Base-by-base conservation (phyloP, 805 yeast genomes). In the Kuraishia capsulata region DNA sequence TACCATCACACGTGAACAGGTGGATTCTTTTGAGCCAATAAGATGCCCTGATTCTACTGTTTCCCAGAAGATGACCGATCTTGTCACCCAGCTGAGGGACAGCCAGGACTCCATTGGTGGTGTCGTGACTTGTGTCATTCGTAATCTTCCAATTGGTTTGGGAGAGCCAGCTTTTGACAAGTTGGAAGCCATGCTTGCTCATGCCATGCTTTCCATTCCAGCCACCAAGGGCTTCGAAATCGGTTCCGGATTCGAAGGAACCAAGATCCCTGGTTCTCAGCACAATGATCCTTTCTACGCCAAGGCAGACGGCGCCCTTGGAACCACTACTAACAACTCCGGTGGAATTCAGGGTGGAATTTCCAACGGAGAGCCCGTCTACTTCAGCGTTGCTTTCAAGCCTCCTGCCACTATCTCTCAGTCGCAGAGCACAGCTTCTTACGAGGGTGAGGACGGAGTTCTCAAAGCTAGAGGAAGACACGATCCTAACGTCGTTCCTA, bases 311-410 rank as follows among this genome's bases (percentile, higher is more conserved):
- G 76, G 79, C 20, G 72, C 70, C 53, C 69, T 92, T 56, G 81
- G 90, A 61, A 92, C 98, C 20, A 71, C 59, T 50, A 89, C 97
- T 16, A 92, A 92, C 67, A 79, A 81, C 62, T 84, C 95, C 14
- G 98, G 97, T 51, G 98, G 98, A 65, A 77, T 88, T 45, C 98
- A 92, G 69, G 98, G 98, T 55, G 98, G 98, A 56, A 92, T 92
- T 56, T 67, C 95, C 38, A 92, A 92, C 57, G 98, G 98, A 50
- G 98, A 92, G 63, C 73, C 84, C 63, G 84, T 92, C 54, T 92
- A 83, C 67, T 92, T 92, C 62, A 81, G 85, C 20, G 90, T 92
- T 33, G 97, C 97, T 3, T 92, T 92, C 77, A 92, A 92, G 68
- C 89, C 97, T 2, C 97, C 96, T 14, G 98, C 98, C 37, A 92